phyloP scores from a whole-genome alignment of 1,139 yeast species.

The Pneumocystis jirovecii region DNA sequence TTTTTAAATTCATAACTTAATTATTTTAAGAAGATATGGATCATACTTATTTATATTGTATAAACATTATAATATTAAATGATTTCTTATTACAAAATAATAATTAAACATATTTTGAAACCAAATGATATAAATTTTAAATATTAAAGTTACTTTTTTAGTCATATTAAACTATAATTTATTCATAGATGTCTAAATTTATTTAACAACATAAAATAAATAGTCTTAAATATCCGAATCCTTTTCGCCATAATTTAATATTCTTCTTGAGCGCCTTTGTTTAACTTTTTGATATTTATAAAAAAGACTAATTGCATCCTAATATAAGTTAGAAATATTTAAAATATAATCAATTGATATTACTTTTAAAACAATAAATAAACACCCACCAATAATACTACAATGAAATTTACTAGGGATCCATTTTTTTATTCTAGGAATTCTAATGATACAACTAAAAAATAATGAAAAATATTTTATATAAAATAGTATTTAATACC shows the following conservation, averaged over 20 bases:
- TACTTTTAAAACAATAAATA: not conserved
- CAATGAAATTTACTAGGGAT: not conserved
- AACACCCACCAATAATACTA: not conserved
- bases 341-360: not conserved
- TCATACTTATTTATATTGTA: too few relatives aligned
- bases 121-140: not conserved
- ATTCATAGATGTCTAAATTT: not conserved
- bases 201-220: not conserved
- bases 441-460: not conserved
- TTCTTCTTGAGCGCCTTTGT: not conserved
- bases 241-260: not conserved
- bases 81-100: too few relatives aligned
- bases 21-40: too few relatives aligned
- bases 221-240: not conserved
- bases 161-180: not conserved
- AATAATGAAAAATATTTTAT: not conserved
- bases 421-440: not conserved
- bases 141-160: not conserved
- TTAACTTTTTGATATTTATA: not conserved
- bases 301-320: not conserved
- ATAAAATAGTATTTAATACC: not conserved
- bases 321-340: not conserved
- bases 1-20: not conserved
- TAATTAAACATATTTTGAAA: not conserved
- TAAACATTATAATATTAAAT: too few relatives aligned